Evolutionary conservation across 1,139 yeast genomes (phyloP).

Genomic region (Oligophagozyma castellii): DNA sequence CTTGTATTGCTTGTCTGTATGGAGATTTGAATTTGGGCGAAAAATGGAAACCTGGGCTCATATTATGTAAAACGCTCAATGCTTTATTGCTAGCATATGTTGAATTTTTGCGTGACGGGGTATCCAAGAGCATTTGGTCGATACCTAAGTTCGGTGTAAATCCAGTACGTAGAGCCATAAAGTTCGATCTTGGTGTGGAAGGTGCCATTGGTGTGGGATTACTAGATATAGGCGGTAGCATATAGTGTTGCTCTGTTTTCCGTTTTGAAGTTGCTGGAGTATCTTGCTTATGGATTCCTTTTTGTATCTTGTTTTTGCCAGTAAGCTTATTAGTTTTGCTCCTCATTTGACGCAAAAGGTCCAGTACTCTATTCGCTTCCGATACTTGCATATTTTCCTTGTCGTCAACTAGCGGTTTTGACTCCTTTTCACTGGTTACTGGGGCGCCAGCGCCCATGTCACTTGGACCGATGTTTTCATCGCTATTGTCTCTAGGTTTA

Average conservation of each 20-base stretch:
- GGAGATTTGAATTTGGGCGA: neutral
- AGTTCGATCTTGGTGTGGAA: slow-evolving; percentile 16
- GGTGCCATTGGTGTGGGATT: slow-evolving; percentile 7
- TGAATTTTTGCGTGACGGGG: neutral
- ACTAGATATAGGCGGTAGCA: neutral
- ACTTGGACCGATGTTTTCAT: neutral
- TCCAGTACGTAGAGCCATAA: slow-evolving; percentile 18
- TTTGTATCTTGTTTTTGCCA: neutral
- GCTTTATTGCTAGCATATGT: neutral
- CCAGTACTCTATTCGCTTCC: slow-evolving; percentile 7
- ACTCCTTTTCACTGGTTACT: neutral
- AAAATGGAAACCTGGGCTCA: neutral
- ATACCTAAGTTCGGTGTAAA: slow-evolving; percentile 20
- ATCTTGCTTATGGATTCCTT: neutral
- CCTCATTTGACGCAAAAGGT: slow-evolving; percentile 16
- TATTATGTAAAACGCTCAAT: neutral
- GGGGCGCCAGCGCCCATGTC: neutral
- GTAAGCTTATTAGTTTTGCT: slow-evolving; percentile 4
- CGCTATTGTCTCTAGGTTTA: neutral
- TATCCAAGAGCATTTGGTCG: slow-evolving; percentile 16
- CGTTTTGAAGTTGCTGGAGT: neutral
- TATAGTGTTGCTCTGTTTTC: neutral
- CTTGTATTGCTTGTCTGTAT: neutral
- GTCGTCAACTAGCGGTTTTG: neutral
- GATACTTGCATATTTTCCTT: neutral